phyloP scores from a whole-genome alignment of 257 asterid genomes.

The Solanum rostratum region DNA sequence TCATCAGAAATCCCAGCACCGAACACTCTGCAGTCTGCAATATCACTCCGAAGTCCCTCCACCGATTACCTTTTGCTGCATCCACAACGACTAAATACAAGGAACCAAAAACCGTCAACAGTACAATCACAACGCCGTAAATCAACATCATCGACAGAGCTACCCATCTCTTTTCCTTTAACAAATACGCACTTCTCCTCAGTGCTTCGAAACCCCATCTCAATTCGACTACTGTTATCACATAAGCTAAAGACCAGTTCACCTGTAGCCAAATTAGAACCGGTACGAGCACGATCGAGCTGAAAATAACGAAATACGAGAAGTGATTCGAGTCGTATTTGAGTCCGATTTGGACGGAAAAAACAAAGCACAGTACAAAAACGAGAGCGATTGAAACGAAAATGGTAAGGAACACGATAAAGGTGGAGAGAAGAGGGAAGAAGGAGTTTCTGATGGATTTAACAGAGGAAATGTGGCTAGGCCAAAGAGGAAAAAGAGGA shows the following conservation, averaged over 20 bases:
- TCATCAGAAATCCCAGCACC: neutral
- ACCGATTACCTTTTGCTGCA: constrained; percentile 19
- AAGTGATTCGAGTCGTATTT: neutral
- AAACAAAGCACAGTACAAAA: neutral
- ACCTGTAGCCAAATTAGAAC: neutral
- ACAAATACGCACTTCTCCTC: neutral
- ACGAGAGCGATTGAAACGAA: neutral
- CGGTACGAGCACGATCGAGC: neutral
- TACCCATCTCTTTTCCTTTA: neutral
- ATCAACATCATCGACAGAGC: neutral
- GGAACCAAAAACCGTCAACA: constrained; percentile 26
- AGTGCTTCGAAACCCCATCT: neutral
- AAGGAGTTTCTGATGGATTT: neutral
- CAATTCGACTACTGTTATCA: neutral
- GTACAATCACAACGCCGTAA: constrained; percentile 30
- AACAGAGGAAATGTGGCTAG: neutral
- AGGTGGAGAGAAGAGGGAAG: neutral
- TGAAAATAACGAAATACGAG: neutral
- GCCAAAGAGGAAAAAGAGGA: neutral
- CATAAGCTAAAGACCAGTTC: constrained; percentile 1
- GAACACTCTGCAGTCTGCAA: neutral
- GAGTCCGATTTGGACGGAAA: neutral
- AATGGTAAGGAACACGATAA: neutral
- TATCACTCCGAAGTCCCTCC: neutral
- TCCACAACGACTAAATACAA: constrained; percentile 24